Base-by-base conservation (phyloP, 78 protist genomes). In the Diacronema lutheri region DNA sequence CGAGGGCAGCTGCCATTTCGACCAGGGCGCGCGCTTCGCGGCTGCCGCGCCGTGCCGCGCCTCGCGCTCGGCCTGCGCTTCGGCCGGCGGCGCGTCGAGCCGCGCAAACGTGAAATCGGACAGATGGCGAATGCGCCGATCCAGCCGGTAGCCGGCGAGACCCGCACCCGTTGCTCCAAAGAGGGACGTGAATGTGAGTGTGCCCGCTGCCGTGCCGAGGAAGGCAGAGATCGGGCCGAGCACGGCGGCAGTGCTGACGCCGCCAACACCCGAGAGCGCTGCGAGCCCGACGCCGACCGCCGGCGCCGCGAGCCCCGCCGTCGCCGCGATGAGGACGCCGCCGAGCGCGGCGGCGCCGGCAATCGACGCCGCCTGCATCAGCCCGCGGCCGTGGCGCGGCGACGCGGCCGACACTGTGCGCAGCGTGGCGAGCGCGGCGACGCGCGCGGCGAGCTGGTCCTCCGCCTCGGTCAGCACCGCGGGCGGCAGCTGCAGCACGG, bases 131-230 rank as follows among this genome's bases (percentile, higher is more conserved):
- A n/a, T 3, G 20, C 35, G 33, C 33, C 35, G 3, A 7, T 7
- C 14, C 72, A 7, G 14, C 72, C 7, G 3, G 33, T 65, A 35
- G 20, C 44, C 72, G 7, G 72, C 3, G 72, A 35, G 35, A 3
- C 72, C 72, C 72, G 72, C 72, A 33, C 72, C 72, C 44, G 72
- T 33, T n/a, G 72, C 72, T 3, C 72, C 72, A 33, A 65, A 65
- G 20, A 65, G 35, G 20, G 35, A 7, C 33, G 33, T 35, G 44
- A 65, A 65, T 3, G 7, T 7, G 72, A 33, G 3, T 3, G 20
- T 7, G 72, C 72, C 72, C 3, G 72, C 3, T 3, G 72, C 72
- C 33, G 72, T 65, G 72, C 33, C 44, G 44, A 65, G 72, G 72
- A 65, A 65, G 72, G 20, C 35, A 7, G 44, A 3, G 72, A 33